These are phyloP conservation scores for Arthrocladium fulminans DNA, from an alignment of 2,329 filamentous ascomycete genomes.

Conservation along the genomic window DNA sequence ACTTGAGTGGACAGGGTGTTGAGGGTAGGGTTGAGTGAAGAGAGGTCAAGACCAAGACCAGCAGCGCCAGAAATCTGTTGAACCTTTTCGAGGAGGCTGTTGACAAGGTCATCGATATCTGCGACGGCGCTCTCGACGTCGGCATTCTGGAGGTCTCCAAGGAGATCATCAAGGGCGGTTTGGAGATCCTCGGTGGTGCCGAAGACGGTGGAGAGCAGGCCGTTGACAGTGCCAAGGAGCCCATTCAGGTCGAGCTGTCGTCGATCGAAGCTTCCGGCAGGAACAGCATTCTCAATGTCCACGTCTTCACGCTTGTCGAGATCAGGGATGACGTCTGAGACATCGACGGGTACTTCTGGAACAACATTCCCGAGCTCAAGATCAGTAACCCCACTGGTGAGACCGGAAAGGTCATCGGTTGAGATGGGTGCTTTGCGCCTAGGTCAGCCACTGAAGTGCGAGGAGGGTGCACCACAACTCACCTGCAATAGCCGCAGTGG, in stretches of 20 bases:
- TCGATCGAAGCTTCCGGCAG: neutral
- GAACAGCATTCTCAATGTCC: neutral
- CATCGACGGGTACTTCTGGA: neutral
- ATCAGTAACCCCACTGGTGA: neutral
- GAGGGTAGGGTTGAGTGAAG: neutral
- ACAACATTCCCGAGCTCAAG: too few species aligned
- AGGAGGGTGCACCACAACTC: neutral
- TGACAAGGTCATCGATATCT: slow-evolving; percentile 9
- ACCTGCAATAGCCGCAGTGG: slow-evolving; percentile 16
- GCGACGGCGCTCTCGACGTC: neutral
- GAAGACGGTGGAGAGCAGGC: slow-evolving; percentile 9
- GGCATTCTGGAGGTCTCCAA: neutral
- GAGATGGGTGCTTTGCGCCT: neutral
- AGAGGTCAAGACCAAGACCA: neutral
- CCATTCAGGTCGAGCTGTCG: slow-evolving; percentile 1
- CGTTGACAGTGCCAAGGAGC: slow-evolving; percentile 5
- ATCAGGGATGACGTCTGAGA: neutral
- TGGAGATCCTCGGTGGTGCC: slow-evolving; percentile 9
- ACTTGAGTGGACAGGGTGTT: neutral
- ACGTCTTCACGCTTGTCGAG: neutral
- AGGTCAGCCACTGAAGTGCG: neutral
- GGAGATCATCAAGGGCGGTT: slow-evolving; percentile 5
- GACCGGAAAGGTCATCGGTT: neutral
- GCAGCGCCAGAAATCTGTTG: neutral
- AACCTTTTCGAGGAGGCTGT: neutral